phyloP scores from a whole-genome alignment of 306 rosid genomes.

The Senna tora region DNA sequence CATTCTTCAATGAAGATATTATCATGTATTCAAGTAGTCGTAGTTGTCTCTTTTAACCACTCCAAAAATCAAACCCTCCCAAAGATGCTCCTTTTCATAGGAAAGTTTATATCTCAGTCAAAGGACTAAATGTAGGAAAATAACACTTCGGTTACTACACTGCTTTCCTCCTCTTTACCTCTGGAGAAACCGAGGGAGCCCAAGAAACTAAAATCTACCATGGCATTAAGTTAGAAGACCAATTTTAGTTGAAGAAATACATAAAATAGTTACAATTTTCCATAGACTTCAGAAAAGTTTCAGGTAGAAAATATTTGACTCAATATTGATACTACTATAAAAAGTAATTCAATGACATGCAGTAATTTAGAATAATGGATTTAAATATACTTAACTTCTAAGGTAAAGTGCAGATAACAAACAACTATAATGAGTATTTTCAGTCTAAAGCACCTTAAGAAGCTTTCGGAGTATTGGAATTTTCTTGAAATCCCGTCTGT shows the following conservation, averaged over 20 bases:
- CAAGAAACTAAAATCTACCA: neutral
- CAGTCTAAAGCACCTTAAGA: slow-evolving; percentile 69
- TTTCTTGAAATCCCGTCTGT: slow-evolving; percentile 90
- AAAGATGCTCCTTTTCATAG: slow-evolving; percentile 4
- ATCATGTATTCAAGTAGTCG: slow-evolving; percentile 1
- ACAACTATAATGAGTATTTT: slow-evolving; percentile 33
- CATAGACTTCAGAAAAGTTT: neutral
- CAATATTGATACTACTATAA: neutral
- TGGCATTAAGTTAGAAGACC: slow-evolving; percentile 10
- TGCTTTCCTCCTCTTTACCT: slow-evolving; percentile 2
- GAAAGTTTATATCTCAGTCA: slow-evolving; percentile 5
- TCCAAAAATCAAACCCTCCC: slow-evolving; percentile 9
- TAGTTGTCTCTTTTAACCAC: slow-evolving; percentile 16
- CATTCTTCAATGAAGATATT: slow-evolving; percentile 17
- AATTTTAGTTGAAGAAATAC: slow-evolving; percentile 21
- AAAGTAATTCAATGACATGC: slow-evolving; percentile 27
- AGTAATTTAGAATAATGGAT: slow-evolving; percentile 22
- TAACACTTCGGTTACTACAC: neutral
- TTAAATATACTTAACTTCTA: slow-evolving; percentile 19
- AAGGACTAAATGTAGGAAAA: slow-evolving; percentile 9
- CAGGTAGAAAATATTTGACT: neutral
- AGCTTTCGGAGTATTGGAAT: slow-evolving; percentile 97
- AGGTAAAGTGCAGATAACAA: slow-evolving; percentile 30
- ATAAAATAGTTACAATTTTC: slow-evolving; percentile 1
- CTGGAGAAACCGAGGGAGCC: neutral